Base-by-base conservation (phyloP, 305 asterid genomes). In the Euphrasia arctica region DNA sequence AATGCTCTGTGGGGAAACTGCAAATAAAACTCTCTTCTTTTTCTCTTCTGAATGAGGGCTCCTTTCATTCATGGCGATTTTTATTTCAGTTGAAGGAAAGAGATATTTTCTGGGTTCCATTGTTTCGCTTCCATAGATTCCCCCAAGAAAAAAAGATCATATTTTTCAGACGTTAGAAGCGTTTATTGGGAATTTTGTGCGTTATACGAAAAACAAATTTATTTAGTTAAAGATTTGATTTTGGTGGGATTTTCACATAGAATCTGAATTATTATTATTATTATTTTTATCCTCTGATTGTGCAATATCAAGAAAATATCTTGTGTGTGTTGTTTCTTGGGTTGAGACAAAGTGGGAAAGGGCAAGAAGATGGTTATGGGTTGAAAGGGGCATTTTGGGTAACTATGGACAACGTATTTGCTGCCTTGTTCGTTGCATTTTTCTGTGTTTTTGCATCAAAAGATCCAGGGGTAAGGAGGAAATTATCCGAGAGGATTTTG, bases 341-440 rank as follows among this genome's bases (percentile, higher is more conserved):
- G 66, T 64, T 68, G 61, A 67, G 68, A 76, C 71, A 69, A 67
- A 72, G 72, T 81, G 78, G 76, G 76, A 75, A 71, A n/a, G 54
- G 67, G 66, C 73, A 31, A 60, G 66, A 12, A 65, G 29, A 10
- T 22, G 72, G 54, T 67, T 2, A 25, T 62, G 77, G 77, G 68
- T 70, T 63, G 62, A 60, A 64, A 64, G 59, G 62, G 64, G 66
- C 70, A 58, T 41, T 67, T 70, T 77, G 74, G 72, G 67, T 70
- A 74, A 75, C 75, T 73, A 90, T 88, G 96, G 92, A 80, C 69
- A 65, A 75, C 70, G 75, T 77, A 63, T 71, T 68, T 71, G 72
- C 74, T 55, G 80, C 82, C 68, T 70, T 84, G 78, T 72, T 82
- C 67, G 75, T 86, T 71, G 86, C 81, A 66, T 77, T 78, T 69